A percentile compares a stretch with the other conserved stretches of the same genome.
Conservation (phyloP, 371 early-diverging fungal genomes). For the Mortierella sp. region DNA sequence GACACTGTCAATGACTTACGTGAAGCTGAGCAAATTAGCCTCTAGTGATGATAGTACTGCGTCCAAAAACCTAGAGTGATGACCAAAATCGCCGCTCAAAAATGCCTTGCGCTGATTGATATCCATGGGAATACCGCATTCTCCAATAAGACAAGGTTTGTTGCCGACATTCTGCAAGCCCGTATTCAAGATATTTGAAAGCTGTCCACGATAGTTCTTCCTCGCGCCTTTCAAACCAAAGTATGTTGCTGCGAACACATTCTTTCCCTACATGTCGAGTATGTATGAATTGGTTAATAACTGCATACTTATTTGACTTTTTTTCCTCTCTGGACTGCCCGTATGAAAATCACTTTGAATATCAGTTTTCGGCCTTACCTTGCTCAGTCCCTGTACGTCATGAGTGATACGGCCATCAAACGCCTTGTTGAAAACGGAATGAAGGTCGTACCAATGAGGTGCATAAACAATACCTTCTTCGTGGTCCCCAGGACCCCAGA, state of each 20-base stretch:
- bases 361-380: constrained; percentile 59
- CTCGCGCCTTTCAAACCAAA: constrained; percentile 85
- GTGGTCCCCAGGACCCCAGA: constrained; percentile 66
- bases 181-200: constrained; percentile 72
- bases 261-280: constrained; percentile 67
- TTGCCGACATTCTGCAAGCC: constrained; percentile 75
- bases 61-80: constrained; percentile 81
- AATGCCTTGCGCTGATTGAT: constrained; percentile 79
- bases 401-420: constrained; percentile 82
- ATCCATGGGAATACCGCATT: constrained; percentile 93
- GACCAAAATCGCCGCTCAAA: constrained; percentile 73
- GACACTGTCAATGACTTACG: constrained; percentile 53
- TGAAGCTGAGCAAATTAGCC: constrained; percentile 81
- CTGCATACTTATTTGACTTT: not conserved
- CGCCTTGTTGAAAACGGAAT: constrained; percentile 79
- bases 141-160: constrained; percentile 80
- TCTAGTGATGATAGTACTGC: constrained; percentile 83
- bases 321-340: too few relatives aligned
- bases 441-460: constrained; percentile 90
- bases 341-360: not conserved
- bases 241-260: constrained; percentile 80
- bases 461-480: constrained; percentile 77
- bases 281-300: not conserved
- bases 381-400: constrained; percentile 79
- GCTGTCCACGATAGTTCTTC: constrained; percentile 81